Evolutionary conservation across 2,329 filamentous ascomycete genomes (phyloP).

Genomic region (Rhynchosporium agropyri): DNA sequence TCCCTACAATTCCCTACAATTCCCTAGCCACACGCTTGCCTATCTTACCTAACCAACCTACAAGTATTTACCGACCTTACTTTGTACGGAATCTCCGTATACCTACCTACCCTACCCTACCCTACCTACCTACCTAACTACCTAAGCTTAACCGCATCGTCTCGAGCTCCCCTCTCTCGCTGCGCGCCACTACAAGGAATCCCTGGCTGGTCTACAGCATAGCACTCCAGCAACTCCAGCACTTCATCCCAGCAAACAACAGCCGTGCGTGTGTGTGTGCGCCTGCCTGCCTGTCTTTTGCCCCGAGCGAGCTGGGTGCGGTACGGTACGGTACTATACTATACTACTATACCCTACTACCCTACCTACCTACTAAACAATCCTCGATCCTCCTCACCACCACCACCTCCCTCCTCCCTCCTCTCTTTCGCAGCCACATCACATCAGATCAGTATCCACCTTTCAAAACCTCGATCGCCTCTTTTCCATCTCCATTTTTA

Average conservation of each 20-base stretch:
- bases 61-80: no score
- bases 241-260: background rate
- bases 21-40: no score
- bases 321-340: background rate
- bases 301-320: background rate
- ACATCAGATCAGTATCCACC: background rate
- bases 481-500: slow-evolving; percentile 2
- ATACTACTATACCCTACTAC: background rate
- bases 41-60: no score
- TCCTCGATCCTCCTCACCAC: slow-evolving; percentile 7
- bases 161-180: no score
- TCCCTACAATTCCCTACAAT: no score
- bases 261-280: slow-evolving; percentile 6
- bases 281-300: background rate
- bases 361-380: background rate
- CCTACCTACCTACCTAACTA: no score
- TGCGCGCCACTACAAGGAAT: no score
- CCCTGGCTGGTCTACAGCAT: no score
- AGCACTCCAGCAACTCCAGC: no score
- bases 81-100: no score
- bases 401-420: slow-evolving; percentile 3
- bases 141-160: no score
- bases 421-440: background rate
- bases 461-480: background rate
- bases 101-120: no score